These are phyloP conservation scores for Paramecium pentaurelia DNA, from an alignment of 73 alveolate genomes.

Conservation along the genomic window DNA sequence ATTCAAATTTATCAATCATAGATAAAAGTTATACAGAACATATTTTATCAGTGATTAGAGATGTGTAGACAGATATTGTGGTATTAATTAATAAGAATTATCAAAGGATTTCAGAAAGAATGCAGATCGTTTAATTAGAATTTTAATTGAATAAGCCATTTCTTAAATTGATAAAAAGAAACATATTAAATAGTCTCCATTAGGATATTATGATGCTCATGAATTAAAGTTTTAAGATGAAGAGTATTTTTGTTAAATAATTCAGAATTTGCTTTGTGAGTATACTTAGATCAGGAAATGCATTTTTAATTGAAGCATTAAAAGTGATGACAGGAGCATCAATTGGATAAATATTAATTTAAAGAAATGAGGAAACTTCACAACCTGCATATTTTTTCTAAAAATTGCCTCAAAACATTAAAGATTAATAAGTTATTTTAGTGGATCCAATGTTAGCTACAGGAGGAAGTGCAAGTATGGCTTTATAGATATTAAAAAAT, in stretches of 20 bases:
- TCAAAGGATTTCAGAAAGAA: conserved; percentile 64
- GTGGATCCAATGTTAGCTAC: conserved; percentile 91
- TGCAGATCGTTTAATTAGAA: conserved; percentile 73
- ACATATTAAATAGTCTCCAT: conserved; percentile 59
- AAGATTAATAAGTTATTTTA: conserved; percentile 66
- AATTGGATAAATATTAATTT: conserved; percentile 74
- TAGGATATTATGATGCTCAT: conserved; percentile 67
- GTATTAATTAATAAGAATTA: not conserved
- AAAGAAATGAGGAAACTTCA: conserved; percentile 76
- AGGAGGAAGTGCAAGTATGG: conserved; percentile 75
- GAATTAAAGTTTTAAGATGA: conserved; percentile 61
- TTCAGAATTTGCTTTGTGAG: conserved; percentile 61
- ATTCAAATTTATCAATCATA: conserved; percentile 5
- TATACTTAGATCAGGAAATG: conserved; percentile 84
- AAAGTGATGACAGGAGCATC: conserved; percentile 71
- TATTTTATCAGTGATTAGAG: conserved; percentile 26
- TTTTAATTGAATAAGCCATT: conserved; percentile 75
- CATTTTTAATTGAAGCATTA: conserved; percentile 69
- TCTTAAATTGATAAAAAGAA: conserved; percentile 66
- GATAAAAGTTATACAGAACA: conserved; percentile 3
- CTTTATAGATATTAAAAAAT: conserved; percentile 65
- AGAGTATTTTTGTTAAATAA: conserved; percentile 7
- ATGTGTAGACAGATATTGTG: conserved; percentile 33
- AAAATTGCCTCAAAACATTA: conserved; percentile 72
- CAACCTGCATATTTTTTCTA: conserved; percentile 70